Evolutionary conservation across 805 yeast genomes (phyloP).

Genomic region (Pichia manshurica): DNA sequence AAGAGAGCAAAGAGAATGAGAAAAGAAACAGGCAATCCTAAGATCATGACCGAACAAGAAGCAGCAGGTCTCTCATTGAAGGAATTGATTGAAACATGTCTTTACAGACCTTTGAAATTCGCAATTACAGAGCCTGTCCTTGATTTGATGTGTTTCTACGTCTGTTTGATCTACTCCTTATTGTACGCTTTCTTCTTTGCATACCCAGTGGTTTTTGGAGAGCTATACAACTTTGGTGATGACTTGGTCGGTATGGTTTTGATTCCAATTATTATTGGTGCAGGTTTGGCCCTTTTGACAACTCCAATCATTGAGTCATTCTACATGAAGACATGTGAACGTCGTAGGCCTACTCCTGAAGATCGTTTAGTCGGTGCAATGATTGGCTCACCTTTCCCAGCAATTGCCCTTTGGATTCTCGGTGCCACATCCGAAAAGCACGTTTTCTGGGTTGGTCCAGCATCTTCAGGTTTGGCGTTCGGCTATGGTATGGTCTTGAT

Average conservation of each 20-base stretch:
- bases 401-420: constrained; percentile 68
- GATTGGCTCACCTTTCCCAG: constrained; percentile 80
- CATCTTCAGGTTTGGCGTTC: constrained; percentile 52
- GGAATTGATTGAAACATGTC: constrained; percentile 67
- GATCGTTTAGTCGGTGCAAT: constrained; percentile 76
- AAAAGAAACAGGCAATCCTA: constrained; percentile 73
- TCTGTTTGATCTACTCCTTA: constrained; percentile 84
- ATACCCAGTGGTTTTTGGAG: constrained; percentile 81
- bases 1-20: constrained; percentile 60
- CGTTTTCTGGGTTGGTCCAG: constrained; percentile 63
- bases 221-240: constrained; percentile 71
- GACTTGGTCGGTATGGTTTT: constrained; percentile 80
- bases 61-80: constrained; percentile 64
- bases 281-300: constrained; percentile 61
- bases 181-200: constrained; percentile 93
- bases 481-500: constrained; percentile 59
- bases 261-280: constrained; percentile 87
- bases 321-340: constrained; percentile 47
- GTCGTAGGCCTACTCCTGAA: constrained; percentile 66
- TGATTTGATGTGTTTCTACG: constrained; percentile 77
- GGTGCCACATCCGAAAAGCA: constrained; percentile 74
- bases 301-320: constrained; percentile 67
- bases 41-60: constrained; percentile 90
- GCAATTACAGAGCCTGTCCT: constrained; percentile 78
- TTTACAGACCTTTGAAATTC: constrained; percentile 75